Percentiles rank a stretch among this genome's conserved stretches.
Conservation (phyloP, 192 early-diverging fungal species). For the Chytriomyces confervae region DNA sequence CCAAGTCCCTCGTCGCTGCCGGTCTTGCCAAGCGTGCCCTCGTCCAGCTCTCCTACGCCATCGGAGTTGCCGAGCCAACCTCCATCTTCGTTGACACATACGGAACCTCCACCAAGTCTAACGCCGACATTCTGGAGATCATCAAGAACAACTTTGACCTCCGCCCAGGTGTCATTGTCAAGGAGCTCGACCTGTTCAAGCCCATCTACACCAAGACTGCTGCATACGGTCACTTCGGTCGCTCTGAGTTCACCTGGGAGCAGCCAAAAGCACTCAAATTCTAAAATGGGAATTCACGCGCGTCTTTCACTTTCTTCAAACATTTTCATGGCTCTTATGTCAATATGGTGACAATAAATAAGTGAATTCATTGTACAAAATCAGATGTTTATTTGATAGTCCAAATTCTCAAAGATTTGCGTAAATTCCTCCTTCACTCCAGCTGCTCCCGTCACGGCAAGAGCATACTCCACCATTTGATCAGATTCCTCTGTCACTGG, state of each 20-base stretch:
- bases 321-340: neutral
- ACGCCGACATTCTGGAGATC: slow-evolving; percentile 89
- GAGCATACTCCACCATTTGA: too few species aligned
- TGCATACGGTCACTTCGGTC: slow-evolving; percentile 83
- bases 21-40: slow-evolving; percentile 89
- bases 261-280: slow-evolving; percentile 77
- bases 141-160: slow-evolving; percentile 99
- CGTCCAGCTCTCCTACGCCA: slow-evolving; percentile 98
- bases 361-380: too few species aligned
- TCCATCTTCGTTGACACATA: slow-evolving; percentile 97
- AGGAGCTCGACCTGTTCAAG: slow-evolving; percentile 97
- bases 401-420: too few species aligned
- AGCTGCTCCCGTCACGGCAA: too few species aligned
- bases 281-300: slow-evolving; percentile 38
- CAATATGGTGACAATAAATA: too few species aligned
- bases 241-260: slow-evolving; percentile 94
- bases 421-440: too few species aligned
- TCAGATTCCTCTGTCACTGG: too few species aligned
- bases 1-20: slow-evolving; percentile 95
- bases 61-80: slow-evolving; percentile 96
- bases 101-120: slow-evolving; percentile 89
- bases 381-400: too few species aligned
- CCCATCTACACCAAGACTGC: slow-evolving; percentile 97
- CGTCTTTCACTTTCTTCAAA: neutral
- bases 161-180: slow-evolving; percentile 97